Conservation (phyloP, 257 asterid species). For the Nicotiana tabacum region DNA sequence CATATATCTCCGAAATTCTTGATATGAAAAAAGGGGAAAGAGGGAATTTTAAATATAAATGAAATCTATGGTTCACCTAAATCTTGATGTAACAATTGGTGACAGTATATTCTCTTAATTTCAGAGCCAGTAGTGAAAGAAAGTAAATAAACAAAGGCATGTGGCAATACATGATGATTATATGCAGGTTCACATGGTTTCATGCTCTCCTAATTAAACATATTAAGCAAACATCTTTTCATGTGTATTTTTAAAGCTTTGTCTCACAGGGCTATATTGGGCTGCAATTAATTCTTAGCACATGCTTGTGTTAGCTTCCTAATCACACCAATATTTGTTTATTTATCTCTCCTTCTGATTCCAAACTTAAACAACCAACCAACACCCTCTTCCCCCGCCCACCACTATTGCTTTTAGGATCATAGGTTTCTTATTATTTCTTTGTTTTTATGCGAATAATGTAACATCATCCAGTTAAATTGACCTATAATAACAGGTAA, state of each 20-base stretch:
- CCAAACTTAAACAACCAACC: not conserved
- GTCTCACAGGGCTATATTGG: conserved; percentile 17
- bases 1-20: not conserved
- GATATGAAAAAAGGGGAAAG: not conserved
- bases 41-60: not conserved
- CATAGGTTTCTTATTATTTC: not conserved
- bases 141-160: conserved; percentile 29
- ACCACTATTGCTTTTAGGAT: not conserved
- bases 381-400: not conserved
- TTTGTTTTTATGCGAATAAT: too few relatives aligned
- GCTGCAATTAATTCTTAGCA: conserved; percentile 48
- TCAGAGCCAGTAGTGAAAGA: conserved; percentile 12
- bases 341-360: not conserved
- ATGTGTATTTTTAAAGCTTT: conserved; percentile 24
- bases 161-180: conserved; percentile 47
- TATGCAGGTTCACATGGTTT: conserved; percentile 44
- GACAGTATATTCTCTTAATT: conserved; percentile 17
- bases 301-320: conserved; percentile 42
- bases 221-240: conserved; percentile 29
- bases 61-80: not conserved
- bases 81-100: not conserved
- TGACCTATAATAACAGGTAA: not conserved
- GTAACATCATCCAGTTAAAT: not conserved
- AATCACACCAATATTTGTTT: conserved; percentile 27
- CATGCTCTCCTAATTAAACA: conserved; percentile 26